These are phyloP conservation scores for Hordeum marinum DNA, from an alignment of 176 grass and related monocot genomes.

Conservation along the genomic window DNA sequence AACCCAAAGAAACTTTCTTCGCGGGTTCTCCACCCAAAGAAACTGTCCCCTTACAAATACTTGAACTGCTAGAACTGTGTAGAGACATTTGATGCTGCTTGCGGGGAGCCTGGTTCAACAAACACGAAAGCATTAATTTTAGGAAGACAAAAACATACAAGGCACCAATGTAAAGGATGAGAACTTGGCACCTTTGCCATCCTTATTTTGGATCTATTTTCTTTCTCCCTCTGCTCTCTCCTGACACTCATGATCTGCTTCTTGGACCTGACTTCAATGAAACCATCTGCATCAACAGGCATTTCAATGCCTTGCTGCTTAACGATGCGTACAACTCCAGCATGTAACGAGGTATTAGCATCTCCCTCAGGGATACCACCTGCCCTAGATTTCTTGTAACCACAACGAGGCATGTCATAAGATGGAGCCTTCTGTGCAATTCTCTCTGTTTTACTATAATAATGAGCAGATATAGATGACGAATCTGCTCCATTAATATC, in stretches of 20 bases:
- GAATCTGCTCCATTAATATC: slow-evolving; percentile 30
- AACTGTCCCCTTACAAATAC: slow-evolving; percentile 40
- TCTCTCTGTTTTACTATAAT: slow-evolving; percentile 38
- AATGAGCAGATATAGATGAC: slow-evolving; percentile 31
- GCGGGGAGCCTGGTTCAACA: slow-evolving; percentile 47
- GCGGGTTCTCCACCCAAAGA: slow-evolving; percentile 27
- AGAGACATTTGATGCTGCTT: slow-evolving; percentile 52
- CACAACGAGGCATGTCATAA: slow-evolving; percentile 44
- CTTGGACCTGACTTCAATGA: slow-evolving; percentile 98
- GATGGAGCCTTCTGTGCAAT: slow-evolving; percentile 31
- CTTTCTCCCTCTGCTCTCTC: slow-evolving; percentile 89
- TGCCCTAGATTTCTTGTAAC: slow-evolving; percentile 37
- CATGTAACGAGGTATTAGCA: slow-evolving; percentile 42
- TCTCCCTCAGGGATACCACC: slow-evolving; percentile 40
- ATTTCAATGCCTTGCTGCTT: slow-evolving; percentile 86
- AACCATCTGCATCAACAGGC: slow-evolving; percentile 94
- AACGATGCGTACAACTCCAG: slow-evolving; percentile 67
- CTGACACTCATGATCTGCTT: slow-evolving; percentile 93
- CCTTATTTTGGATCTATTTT: slow-evolving; percentile 81
- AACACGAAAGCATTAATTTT: slow-evolving; percentile 16
- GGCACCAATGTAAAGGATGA: slow-evolving; percentile 23
- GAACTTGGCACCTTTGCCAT: slow-evolving; percentile 60
- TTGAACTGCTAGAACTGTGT: slow-evolving; percentile 35
- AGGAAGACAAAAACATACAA: neutral
- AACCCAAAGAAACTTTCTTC: slow-evolving; percentile 33